Evolutionary conservation across 345 rosid genomes (phyloP), one percentile per base, ranked within the genome.

Genomic region (Barbarea vulgaris): DNA sequence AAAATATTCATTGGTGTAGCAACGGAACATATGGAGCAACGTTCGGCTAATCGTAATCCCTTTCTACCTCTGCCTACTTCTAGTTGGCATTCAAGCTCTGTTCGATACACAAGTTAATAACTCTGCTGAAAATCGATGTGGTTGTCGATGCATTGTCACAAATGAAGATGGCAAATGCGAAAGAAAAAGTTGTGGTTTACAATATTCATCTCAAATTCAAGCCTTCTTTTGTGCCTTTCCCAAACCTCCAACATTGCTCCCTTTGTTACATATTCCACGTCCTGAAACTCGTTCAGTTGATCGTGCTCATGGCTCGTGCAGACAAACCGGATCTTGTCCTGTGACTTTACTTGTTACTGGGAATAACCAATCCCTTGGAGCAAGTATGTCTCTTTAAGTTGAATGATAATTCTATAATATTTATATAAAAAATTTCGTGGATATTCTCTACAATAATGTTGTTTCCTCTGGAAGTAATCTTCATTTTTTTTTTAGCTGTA

Each of bases 1-100:
- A n/a, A n/a, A 46, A n/a, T 57, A 10, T 10, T 14, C 11, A 33
- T 36, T 61, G 31, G 12, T 5, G 3, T 61, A 61, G 50, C 39
- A 61, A 61, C 31, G 66, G 31, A 61, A 61, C 33, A 54, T 68
- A n/a, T 57, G 62, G 81, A 81, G 93, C 22, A 93, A 85, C 56
- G 76, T 88, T 68, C 82, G 93, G 73, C 90, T 93, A 68, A 83
- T 93, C 73, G 67, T 68, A n/a, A 87, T 84, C 76, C 98, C 98
- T 13, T 25, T 93, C n/a, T 9, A 85, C 70, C 88, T 93, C 62
- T 89, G 96, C 52, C 6, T 89, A 10, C 78, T 93, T 41, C 82
- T 93, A 24, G 68, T 79, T 21, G 27, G 79, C 11, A 31, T 85
- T 46, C 98, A 90, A 79, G 13, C 0, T 3, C 5, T 90, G 64